Conservation (phyloP, 768 basidiomycete species). For the Mycena metata region DNA sequence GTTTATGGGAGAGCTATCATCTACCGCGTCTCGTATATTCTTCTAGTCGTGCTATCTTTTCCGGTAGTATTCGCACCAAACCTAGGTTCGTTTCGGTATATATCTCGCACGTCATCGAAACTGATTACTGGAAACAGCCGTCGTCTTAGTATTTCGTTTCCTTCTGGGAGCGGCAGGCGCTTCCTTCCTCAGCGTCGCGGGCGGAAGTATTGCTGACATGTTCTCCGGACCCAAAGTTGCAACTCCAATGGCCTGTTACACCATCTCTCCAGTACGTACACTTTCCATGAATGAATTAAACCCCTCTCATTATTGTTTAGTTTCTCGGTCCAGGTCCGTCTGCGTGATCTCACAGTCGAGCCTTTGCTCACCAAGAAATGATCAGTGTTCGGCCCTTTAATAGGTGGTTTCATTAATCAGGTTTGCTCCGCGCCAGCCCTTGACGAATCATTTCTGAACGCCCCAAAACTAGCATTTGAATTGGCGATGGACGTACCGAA, state of each 20-base stretch:
- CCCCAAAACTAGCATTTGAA: slow-evolving; percentile 57
- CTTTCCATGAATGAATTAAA: no score
- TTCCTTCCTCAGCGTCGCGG: slow-evolving; percentile 69
- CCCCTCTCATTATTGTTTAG: slow-evolving; percentile 5
- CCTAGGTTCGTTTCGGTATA: slow-evolving; percentile 57
- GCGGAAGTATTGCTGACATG: slow-evolving; percentile 69
- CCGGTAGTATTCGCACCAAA: slow-evolving; percentile 82
- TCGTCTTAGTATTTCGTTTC: slow-evolving; percentile 72
- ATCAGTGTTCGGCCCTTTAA: slow-evolving; percentile 12
- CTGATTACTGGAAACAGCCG: slow-evolving; percentile 50
- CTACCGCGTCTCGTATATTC: slow-evolving; percentile 70
- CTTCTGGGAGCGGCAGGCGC: slow-evolving; percentile 69
- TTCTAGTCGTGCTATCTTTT: slow-evolving; percentile 75
- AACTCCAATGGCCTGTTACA: slow-evolving; percentile 70
- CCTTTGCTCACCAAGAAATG: background rate
- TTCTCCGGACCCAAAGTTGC: slow-evolving; percentile 70
- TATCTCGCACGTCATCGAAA: background rate
- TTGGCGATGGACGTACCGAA: slow-evolving; percentile 86
- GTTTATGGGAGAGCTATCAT: slow-evolving; percentile 76
- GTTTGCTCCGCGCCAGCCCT: slow-evolving; percentile 45
- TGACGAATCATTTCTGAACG: background rate
- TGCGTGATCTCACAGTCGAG: background rate
- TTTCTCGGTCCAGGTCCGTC: slow-evolving; percentile 35
- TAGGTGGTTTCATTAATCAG: slow-evolving; percentile 76
- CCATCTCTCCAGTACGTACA: slow-evolving; percentile 62